These are phyloP conservation scores for Ganoderma sp. DNA, from an alignment of 1,284 basidiomycete species.

Conservation along the genomic window DNA sequence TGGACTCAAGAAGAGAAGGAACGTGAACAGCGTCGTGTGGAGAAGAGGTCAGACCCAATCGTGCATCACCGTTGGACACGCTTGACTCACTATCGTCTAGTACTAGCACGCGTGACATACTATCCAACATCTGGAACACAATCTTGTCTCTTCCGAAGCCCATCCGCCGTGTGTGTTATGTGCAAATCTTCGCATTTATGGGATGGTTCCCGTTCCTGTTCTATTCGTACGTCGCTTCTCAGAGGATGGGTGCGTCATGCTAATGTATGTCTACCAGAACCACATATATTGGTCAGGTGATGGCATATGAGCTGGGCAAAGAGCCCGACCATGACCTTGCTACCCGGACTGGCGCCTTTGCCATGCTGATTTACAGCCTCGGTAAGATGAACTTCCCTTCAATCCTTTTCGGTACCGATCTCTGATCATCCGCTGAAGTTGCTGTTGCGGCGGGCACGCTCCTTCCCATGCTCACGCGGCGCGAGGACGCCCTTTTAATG, in stretches of 20 bases:
- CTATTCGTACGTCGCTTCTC: slow-evolving; percentile 67
- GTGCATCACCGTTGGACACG: no score
- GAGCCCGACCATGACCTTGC: slow-evolving; percentile 84
- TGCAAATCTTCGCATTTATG: slow-evolving; percentile 92
- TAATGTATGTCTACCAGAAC: slow-evolving; percentile 54
- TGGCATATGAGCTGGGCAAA: slow-evolving; percentile 75
- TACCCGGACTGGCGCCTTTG: slow-evolving; percentile 86
- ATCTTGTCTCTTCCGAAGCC: slow-evolving; percentile 79
- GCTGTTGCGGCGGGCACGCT: slow-evolving; percentile 84
- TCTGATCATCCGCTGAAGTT: slow-evolving; percentile 52
- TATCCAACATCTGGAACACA: slow-evolving; percentile 78
- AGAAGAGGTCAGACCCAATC: slow-evolving; percentile 46
- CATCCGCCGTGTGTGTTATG: slow-evolving; percentile 88
- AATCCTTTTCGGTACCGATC: slow-evolving; percentile 12
- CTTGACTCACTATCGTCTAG: slow-evolving; percentile 39
- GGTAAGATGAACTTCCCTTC: slow-evolving; percentile 50
- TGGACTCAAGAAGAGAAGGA: slow-evolving; percentile 80
- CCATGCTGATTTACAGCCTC: slow-evolving; percentile 89
- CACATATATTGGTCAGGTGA: slow-evolving; percentile 90
- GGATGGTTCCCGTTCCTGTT: slow-evolving; percentile 97
- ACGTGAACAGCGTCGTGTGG: slow-evolving; percentile 51
- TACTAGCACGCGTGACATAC: slow-evolving; percentile 63
- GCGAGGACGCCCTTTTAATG: slow-evolving; percentile 78
- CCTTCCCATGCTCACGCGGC: slow-evolving; percentile 81
- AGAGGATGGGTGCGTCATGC: slow-evolving; percentile 12